These are phyloP conservation scores for Neolecta irregularis DNA, from an alignment of 1,139 yeast species.

Conservation along the genomic window DNA sequence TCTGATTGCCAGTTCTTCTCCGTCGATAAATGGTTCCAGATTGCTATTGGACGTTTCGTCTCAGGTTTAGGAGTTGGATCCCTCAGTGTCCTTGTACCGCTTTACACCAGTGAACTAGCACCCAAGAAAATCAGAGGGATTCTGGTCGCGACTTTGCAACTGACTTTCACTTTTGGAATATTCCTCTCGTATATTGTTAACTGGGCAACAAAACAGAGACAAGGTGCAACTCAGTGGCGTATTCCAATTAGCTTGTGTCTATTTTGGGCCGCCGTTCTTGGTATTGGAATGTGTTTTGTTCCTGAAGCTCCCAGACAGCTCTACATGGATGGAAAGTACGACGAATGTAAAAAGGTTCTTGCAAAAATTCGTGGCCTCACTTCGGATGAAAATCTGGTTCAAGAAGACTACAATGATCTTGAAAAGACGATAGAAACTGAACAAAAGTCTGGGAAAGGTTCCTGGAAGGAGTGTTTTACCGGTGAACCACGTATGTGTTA, in stretches of 20 bases:
- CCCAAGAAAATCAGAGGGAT: constrained; percentile 40
- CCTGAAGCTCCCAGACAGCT: constrained; percentile 51
- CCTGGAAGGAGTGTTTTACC: constrained; percentile 24
- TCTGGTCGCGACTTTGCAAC: constrained; percentile 47
- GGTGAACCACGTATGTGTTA: constrained; percentile 19
- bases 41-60: constrained; percentile 24
- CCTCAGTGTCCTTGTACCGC: constrained; percentile 42
- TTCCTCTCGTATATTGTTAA: constrained; percentile 47
- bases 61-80: constrained; percentile 44
- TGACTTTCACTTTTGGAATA: constrained; percentile 50
- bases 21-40: too few relatives aligned
- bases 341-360: constrained; percentile 29
- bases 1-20: too few relatives aligned
- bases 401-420: constrained; percentile 31
- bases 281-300: constrained; percentile 33
- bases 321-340: constrained; percentile 27
- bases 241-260: constrained; percentile 40
- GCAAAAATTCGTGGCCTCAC: constrained; percentile 27
- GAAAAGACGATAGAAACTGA: constrained; percentile 33
- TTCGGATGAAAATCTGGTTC: constrained; percentile 26
- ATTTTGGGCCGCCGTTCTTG: constrained; percentile 30
- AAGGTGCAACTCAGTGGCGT: constrained; percentile 48
- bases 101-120: constrained; percentile 41
- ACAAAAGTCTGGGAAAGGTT: constrained; percentile 22
- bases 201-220: constrained; percentile 39